These are phyloP conservation scores for Metschnikowia lochheadii DNA, from an alignment of 805 yeast genomes.

Conservation along the genomic window DNA sequence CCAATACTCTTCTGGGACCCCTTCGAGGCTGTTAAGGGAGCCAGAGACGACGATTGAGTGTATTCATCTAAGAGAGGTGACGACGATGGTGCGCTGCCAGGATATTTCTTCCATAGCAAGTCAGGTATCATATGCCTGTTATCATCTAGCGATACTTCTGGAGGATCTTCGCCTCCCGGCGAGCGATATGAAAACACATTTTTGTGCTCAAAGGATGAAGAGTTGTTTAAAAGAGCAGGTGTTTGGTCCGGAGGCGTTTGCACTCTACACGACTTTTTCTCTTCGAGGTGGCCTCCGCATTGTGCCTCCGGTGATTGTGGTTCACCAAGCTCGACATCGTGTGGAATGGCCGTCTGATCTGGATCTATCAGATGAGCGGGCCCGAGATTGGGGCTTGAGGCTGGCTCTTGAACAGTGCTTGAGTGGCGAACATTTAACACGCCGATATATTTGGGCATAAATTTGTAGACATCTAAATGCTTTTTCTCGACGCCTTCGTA, in stretches of 20 bases:
- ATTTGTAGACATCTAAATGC: constrained; percentile 72
- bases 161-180: constrained; percentile 28
- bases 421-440: constrained; percentile 86
- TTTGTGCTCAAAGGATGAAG: not conserved
- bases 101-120: constrained; percentile 63
- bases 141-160: constrained; percentile 89
- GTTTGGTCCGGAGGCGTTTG: not conserved
- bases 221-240: not conserved
- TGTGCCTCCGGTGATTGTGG: not conserved
- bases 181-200: constrained; percentile 1
- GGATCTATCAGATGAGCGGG: constrained; percentile 5
- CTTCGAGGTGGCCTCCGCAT: not conserved
- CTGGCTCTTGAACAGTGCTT: constrained; percentile 38
- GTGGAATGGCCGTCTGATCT: not conserved
- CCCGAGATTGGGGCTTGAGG: constrained; percentile 10
- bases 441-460: constrained; percentile 94
- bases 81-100: constrained; percentile 28
- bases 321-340: not conserved
- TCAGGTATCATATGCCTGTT: constrained; percentile 89
- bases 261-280: not conserved
- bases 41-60: constrained; percentile 5
- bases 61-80: constrained; percentile 9
- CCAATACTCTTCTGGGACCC: constrained; percentile 23
- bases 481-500: constrained; percentile 81
- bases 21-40: constrained; percentile 3